Percentiles rank a stretch among this genome's conserved stretches.
Conservation (phyloP, 805 yeast species). For the Wickerhamomyces bisporus region DNA sequence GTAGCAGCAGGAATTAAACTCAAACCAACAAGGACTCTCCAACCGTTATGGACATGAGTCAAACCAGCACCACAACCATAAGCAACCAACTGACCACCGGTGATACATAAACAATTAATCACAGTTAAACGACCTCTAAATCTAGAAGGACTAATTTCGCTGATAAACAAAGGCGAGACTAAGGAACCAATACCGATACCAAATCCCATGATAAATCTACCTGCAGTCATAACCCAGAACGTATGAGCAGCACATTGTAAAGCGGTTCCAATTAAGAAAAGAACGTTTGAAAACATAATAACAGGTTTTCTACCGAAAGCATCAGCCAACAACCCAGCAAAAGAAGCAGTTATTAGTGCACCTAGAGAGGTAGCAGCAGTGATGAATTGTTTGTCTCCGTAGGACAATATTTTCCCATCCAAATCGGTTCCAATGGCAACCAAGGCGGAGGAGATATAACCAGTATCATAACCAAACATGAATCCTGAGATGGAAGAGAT, state of each 20-base stretch:
- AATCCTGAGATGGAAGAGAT: constrained; percentile 90
- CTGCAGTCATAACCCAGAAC: constrained; percentile 89
- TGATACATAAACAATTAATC: constrained; percentile 81
- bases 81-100: constrained; percentile 93
- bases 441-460: constrained; percentile 90
- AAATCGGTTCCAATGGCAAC: constrained; percentile 81
- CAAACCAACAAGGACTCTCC: constrained; percentile 90
- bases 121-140: constrained; percentile 90
- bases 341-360: constrained; percentile 72
- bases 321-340: constrained; percentile 83
- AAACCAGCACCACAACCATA: constrained; percentile 92
- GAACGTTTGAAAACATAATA: constrained; percentile 72
- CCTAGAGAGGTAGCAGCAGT: constrained; percentile 95
- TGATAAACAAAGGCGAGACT: constrained; percentile 88
- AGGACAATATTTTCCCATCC: constrained; percentile 49
- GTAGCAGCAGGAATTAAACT: constrained; percentile 81
- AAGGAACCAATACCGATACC: constrained; percentile 96
- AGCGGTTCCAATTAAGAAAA: constrained; percentile 80
- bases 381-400: constrained; percentile 82
- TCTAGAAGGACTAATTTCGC: constrained; percentile 88
- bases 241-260: constrained; percentile 77
- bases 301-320: constrained; percentile 80
- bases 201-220: constrained; percentile 90
- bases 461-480: constrained; percentile 97
- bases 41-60: constrained; percentile 67